These are phyloP conservation scores for Neurospora sp. DNA, from an alignment of 495 filamentous ascomycete genomes.

Conservation along the genomic window DNA sequence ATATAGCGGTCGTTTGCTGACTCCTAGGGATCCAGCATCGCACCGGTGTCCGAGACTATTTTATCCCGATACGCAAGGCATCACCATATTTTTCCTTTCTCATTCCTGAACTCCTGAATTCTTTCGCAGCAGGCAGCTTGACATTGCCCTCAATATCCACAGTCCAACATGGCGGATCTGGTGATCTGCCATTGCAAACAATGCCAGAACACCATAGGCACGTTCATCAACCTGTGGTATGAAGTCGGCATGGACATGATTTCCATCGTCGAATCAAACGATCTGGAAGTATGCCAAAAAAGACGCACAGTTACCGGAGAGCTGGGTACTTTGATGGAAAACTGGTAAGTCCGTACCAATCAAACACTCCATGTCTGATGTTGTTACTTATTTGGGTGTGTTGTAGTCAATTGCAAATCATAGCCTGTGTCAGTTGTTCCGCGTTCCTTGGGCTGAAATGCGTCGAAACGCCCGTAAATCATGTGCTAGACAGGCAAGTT, in stretches of 20 bases:
- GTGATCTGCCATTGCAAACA: conserved; percentile 28
- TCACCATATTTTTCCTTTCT: neutral
- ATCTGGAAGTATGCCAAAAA: no score
- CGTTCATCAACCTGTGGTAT: conserved; percentile 33
- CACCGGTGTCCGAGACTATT: no score
- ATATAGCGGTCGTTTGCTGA: no score
- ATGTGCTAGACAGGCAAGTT: conserved; percentile 26
- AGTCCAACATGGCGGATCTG: conserved; percentile 16
- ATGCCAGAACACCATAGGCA: conserved; percentile 25
- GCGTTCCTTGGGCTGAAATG: conserved; percentile 20
- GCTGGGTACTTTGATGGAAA: no score
- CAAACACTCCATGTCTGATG: no score
- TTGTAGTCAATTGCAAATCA: no score
- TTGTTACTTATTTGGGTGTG: no score
- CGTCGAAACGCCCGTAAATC: conserved; percentile 20
- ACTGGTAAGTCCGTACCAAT: no score
- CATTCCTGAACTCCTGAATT: neutral
- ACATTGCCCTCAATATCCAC: neutral
- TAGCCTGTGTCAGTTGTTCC: conserved; percentile 6
- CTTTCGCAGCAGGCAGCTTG: neutral
- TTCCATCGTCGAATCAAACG: conserved; percentile 18
- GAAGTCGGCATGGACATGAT: conserved; percentile 34
- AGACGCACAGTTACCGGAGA: no score
- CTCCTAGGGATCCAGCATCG: no score
- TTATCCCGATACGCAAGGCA: neutral